Evolutionary conservation across 768 basidiomycete genomes (phyloP).

Genomic region (Brasilioporus rufonigricans): DNA sequence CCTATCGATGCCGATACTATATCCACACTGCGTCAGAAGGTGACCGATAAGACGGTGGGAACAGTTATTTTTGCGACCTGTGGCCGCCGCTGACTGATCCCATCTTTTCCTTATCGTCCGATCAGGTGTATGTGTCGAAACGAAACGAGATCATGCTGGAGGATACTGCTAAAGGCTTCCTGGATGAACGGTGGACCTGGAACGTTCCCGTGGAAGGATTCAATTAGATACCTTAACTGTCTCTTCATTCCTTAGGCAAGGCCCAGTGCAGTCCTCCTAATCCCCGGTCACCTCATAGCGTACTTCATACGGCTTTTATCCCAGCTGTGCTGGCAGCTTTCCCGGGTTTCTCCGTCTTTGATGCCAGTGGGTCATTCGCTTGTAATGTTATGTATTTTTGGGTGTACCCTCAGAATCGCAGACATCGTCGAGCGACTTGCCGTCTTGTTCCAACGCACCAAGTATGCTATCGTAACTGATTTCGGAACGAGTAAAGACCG

Average conservation of each 20-base stretch:
- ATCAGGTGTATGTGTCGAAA: slow-evolving; percentile 90
- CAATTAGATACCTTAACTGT: slow-evolving; percentile 36
- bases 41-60: slow-evolving; percentile 91
- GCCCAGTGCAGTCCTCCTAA: neutral
- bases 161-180: slow-evolving; percentile 88
- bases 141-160: slow-evolving; percentile 93
- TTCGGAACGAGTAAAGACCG: no score
- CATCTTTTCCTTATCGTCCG: neutral
- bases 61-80: neutral
- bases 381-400: slow-evolving; percentile 15
- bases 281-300: neutral
- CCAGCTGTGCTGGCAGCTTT: slow-evolving; percentile 3
- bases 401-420: neutral
- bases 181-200: slow-evolving; percentile 85
- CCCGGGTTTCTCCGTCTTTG: slow-evolving; percentile 2
- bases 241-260: neutral
- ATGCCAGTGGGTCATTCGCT: neutral
- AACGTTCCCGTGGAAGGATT: slow-evolving; percentile 71
- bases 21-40: slow-evolving; percentile 78
- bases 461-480: no score
- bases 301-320: neutral
- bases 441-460: no score
- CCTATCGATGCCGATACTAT: slow-evolving; percentile 86
- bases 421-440: no score
- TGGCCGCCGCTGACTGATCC: neutral